Evolutionary conservation across 73 alveolate species (phyloP), one percentile per base, ranked within the genome.

Genomic region (Symbiodinium pilosum): DNA sequence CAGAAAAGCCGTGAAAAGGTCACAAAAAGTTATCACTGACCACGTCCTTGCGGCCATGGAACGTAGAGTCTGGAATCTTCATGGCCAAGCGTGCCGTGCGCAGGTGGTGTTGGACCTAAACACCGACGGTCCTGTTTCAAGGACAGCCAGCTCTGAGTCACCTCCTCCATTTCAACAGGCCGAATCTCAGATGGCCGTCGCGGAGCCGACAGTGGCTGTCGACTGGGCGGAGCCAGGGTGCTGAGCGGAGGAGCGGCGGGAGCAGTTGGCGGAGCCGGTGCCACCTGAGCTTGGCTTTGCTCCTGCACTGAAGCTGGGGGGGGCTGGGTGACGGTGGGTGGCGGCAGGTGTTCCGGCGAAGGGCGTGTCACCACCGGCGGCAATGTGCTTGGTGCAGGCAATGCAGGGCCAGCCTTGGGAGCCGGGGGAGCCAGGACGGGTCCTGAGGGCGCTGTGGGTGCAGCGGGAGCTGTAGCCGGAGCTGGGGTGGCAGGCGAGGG

Each of bases 21-120:
- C 59, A 47, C 59, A 47, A 14, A 6, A 47, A 47, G 59, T 9
- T 47, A 9, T 6, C 6, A 36, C 39, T 6, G 77, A 36, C 71
- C 71, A 24, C 7, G 32, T 32, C 77, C 36, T 28, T 64, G 77
- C 77, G 36, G 77, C 38, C 77, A 7, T 16, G 85, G 38, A 34
- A 43, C 97, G 39, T 68, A 91, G 84, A 91, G 97, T 86, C 97
- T 59, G 14, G 97, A 40, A 26, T 83, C 88, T 34, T 91, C 97
- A 30, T 91, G 97, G 43, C 87, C 87, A 26, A 43, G 24, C 38
- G 88, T 75, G 5, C 97, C 97, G 4, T 85, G 39, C 11, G 88
- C 97, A 3, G 87, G 54, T 32, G 97, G 97, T 3, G 88, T 91
- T 16, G 87, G 77, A 24, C 77, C 97, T 14, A 91, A 42, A 41